A percentile compares a stretch with the other conserved stretches of the same genome.
These are phyloP conservation scores for Tricholomella constricta DNA, from an alignment of 768 basidiomycete genomes.

Conservation along the genomic window DNA sequence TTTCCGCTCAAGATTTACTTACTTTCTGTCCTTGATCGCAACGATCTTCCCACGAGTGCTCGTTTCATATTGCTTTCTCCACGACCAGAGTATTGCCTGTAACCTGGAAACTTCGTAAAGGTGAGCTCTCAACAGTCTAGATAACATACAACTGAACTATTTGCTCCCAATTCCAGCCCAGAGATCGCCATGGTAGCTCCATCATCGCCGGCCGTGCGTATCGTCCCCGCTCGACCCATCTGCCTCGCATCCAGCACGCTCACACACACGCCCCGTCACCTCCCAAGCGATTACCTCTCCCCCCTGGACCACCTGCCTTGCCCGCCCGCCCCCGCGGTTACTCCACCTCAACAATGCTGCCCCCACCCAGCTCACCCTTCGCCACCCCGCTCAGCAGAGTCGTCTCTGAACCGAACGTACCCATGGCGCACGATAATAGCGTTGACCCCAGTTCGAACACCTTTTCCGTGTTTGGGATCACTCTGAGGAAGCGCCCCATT, in stretches of 20 bases:
- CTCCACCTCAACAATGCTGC: conserved; percentile 7
- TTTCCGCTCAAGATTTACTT: background rate
- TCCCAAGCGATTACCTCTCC: background rate
- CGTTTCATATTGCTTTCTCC: background rate
- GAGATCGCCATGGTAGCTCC: background rate
- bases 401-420: conserved; percentile 10
- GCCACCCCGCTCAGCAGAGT: conserved; percentile 16
- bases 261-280: background rate
- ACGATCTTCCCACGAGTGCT: background rate
- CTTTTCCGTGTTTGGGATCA: conserved; percentile 7
- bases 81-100: background rate
- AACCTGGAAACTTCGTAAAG: background rate
- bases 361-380: conserved; percentile 6
- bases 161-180: background rate
- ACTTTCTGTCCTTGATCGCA: background rate
- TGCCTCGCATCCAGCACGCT: background rate
- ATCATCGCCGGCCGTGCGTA: background rate
- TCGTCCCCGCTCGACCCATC: conserved; percentile 9
- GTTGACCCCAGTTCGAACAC: background rate
- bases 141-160: background rate
- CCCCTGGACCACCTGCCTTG: background rate
- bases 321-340: conserved; percentile 10
- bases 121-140: background rate
- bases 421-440: background rate
- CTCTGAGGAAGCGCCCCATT: background rate